Evolutionary conservation across 148 eudicot species (phyloP).

Genomic region (Rhododendron simsii): DNA sequence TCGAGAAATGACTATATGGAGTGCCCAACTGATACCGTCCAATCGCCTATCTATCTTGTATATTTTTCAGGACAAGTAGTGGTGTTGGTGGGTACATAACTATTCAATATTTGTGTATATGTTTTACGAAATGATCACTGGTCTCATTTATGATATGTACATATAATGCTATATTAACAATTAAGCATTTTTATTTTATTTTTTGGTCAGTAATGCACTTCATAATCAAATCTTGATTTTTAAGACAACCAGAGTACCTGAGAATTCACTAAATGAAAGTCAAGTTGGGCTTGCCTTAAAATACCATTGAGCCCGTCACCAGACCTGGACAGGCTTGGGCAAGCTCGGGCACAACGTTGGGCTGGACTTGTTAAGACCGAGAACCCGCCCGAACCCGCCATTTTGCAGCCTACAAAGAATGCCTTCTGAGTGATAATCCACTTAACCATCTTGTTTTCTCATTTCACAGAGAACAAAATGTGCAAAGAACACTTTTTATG

Average conservation of each 20-base stretch:
- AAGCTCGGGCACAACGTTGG: neutral
- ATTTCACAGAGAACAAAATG: neutral
- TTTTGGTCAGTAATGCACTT: no score
- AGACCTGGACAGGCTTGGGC: neutral
- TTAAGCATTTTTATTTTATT: no score
- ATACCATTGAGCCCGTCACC: neutral
- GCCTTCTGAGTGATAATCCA: no score
- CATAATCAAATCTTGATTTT: neutral
- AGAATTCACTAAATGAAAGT: neutral
- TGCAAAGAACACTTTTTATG: slow-evolving; percentile 6
- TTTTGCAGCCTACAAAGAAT: neutral
- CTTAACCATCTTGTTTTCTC: neutral
- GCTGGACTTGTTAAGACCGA: neutral
- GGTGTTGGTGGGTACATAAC: no score
- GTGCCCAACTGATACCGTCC: neutral
- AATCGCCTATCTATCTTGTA: neutral
- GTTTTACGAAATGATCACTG: no score
- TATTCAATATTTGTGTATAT: no score
- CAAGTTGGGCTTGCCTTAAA: neutral
- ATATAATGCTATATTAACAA: no score
- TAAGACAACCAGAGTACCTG: neutral
- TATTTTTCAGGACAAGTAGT: no score
- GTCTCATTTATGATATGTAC: no score
- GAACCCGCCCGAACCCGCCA: neutral
- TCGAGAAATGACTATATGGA: neutral